Conservation (phyloP, 371 early-diverging fungal genomes). For the Mucor saturninus region DNA sequence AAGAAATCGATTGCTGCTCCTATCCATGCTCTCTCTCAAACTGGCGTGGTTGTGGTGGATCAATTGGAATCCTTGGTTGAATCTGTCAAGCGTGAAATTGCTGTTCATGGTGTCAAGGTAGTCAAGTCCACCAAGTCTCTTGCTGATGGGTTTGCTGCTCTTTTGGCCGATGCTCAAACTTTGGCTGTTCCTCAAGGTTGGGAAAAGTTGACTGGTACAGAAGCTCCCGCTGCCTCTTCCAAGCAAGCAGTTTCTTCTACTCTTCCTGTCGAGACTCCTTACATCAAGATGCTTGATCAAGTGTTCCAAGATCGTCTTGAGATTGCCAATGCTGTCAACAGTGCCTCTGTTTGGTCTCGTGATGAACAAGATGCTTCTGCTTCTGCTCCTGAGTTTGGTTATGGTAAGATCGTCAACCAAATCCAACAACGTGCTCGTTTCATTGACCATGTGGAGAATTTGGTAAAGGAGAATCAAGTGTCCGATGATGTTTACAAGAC, state of each 20-base stretch:
- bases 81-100: constrained; percentile 29
- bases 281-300: constrained; percentile 79
- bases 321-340: constrained; percentile 74
- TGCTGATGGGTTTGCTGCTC: constrained; percentile 13
- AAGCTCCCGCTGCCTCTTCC: constrained; percentile 3
- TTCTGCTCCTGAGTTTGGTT: constrained; percentile 87
- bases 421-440: constrained; percentile 76
- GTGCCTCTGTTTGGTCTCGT: constrained; percentile 53
- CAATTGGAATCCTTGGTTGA: constrained; percentile 18
- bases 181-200: constrained; percentile 24
- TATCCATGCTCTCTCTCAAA: constrained; percentile 11
- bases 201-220: constrained; percentile 8
- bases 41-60: constrained; percentile 29
- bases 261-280: constrained; percentile 68
- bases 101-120: constrained; percentile 5
- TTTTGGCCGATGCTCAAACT: constrained; percentile 18
- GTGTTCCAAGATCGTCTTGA: constrained; percentile 78
- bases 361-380: constrained; percentile 42
- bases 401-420: constrained; percentile 73
- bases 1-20: constrained; percentile 21
- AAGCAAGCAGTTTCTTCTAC: neutral
- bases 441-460: constrained; percentile 61
- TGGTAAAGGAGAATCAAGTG: constrained; percentile 59
- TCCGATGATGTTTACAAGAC: constrained; percentile 61
- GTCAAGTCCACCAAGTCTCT: neutral